Conservation (phyloP, 2,329 filamentous ascomycete genomes). For the Aotearoamyces nothofagi region DNA sequence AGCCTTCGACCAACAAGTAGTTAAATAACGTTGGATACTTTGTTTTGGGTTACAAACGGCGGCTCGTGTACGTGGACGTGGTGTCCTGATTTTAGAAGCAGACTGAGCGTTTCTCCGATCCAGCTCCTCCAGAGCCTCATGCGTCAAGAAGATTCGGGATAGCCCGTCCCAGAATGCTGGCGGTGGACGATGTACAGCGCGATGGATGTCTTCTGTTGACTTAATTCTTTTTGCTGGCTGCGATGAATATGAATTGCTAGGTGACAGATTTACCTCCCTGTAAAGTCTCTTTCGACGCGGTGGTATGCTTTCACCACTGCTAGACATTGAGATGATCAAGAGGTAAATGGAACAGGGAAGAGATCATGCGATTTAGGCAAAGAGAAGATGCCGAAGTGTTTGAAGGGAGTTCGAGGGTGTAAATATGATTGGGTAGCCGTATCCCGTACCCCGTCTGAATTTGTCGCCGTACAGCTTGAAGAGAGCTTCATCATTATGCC, state of each 20-base stretch:
- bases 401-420: no score
- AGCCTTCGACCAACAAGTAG: not conserved
- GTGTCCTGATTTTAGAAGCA: not conserved
- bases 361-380: no score
- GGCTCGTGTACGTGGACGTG: not conserved
- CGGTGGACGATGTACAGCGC: slow-evolving; percentile 5
- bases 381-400: no score
- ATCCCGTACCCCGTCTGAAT: no score
- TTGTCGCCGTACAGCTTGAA: no score
- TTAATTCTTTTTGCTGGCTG: not conserved
- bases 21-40: no score
- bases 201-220: slow-evolving; percentile 3
- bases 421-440: no score
- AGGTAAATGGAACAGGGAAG: no score
- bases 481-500: no score
- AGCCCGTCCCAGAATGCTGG: slow-evolving; percentile 1
- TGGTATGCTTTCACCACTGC: no score
- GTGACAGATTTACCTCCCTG: not conserved
- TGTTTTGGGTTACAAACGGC: not conserved
- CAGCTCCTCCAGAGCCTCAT: not conserved
- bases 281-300: not conserved
- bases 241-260: not conserved
- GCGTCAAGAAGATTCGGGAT: not conserved
- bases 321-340: no score
- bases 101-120: slow-evolving; percentile 1